These are phyloP conservation scores for Pseudogymnoascus sp. DNA, from an alignment of 2,329 filamentous ascomycete species.

Conservation along the genomic window DNA sequence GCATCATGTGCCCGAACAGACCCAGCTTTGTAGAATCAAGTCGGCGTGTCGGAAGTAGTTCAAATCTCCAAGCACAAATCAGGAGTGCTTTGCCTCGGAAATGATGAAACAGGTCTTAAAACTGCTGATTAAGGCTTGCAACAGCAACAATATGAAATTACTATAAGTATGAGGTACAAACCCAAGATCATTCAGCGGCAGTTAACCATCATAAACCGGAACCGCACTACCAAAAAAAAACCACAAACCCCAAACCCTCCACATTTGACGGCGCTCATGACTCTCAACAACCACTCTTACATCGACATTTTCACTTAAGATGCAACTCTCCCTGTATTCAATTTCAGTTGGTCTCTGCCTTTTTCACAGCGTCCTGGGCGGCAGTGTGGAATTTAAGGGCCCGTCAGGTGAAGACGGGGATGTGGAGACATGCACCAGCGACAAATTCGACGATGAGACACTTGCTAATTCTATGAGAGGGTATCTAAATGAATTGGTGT, in stretches of 20 bases:
- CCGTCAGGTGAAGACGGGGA: too few relatives aligned
- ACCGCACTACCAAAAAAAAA: not conserved
- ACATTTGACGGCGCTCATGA: not conserved
- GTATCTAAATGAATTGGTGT: too few relatives aligned
- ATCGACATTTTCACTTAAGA: not conserved
- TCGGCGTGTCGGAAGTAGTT: too few relatives aligned
- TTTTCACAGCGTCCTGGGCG: not conserved
- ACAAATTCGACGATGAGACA: too few relatives aligned
- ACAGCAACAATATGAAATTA: not conserved
- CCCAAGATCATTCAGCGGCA: not conserved
- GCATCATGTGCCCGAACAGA: not conserved
- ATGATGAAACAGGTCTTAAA: not conserved
- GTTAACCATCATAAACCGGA: not conserved
- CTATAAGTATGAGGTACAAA: not conserved
- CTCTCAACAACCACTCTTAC: too few relatives aligned
- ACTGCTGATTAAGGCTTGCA: not conserved
- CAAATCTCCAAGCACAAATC: not conserved
- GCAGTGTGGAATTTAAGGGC: not conserved
- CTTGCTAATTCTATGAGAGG: too few relatives aligned
- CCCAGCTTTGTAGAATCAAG: not conserved
- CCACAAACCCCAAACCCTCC: not conserved
- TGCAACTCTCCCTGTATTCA: not conserved
- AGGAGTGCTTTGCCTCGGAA: not conserved
- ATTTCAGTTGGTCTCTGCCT: not conserved
- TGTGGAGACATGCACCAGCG: too few relatives aligned